Evolutionary conservation across 805 yeast genomes (phyloP).

Genomic region (Lipomyces sp.): DNA sequence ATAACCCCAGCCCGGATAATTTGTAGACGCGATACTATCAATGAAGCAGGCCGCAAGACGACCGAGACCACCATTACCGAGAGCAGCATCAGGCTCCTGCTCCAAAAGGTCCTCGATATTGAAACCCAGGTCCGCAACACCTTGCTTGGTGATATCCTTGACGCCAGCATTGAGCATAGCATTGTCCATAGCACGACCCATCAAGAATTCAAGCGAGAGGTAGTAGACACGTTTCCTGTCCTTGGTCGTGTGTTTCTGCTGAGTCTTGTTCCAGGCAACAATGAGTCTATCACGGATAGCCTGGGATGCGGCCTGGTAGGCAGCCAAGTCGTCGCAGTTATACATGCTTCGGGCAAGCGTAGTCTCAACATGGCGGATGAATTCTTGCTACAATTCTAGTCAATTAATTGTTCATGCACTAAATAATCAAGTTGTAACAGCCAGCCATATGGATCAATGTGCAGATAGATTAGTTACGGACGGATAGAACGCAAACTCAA

Average conservation of each 20-base stretch:
- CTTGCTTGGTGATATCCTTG: constrained; percentile 60
- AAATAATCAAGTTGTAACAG: background rate
- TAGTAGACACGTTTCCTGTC: constrained; percentile 88
- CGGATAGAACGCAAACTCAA: background rate
- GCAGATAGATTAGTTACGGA: background rate
- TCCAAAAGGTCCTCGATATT: constrained; percentile 81
- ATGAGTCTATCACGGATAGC: constrained; percentile 79
- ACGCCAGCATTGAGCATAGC: constrained; percentile 81
- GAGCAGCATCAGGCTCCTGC: constrained; percentile 91
- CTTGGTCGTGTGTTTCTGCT: constrained; percentile 80
- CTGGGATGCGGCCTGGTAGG: constrained; percentile 85
- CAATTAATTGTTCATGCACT: background rate
- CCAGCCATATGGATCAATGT: background rate
- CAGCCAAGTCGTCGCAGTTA: constrained; percentile 91
- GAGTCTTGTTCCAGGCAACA: constrained; percentile 91
- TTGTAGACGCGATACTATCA: constrained; percentile 82
- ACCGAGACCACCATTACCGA: constrained; percentile 95
- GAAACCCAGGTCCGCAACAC: constrained; percentile 79
- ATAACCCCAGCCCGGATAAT: constrained; percentile 96
- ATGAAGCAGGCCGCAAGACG: constrained; percentile 93
- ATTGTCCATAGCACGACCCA: constrained; percentile 95
- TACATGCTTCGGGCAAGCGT: constrained; percentile 88
- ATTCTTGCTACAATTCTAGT: constrained; percentile 54
- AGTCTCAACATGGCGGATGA: constrained; percentile 87
- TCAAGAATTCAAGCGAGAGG: constrained; percentile 81